These are phyloP conservation scores for Cladosporium phlei DNA, from an alignment of 2,329 filamentous ascomycete species.

Conservation along the genomic window DNA sequence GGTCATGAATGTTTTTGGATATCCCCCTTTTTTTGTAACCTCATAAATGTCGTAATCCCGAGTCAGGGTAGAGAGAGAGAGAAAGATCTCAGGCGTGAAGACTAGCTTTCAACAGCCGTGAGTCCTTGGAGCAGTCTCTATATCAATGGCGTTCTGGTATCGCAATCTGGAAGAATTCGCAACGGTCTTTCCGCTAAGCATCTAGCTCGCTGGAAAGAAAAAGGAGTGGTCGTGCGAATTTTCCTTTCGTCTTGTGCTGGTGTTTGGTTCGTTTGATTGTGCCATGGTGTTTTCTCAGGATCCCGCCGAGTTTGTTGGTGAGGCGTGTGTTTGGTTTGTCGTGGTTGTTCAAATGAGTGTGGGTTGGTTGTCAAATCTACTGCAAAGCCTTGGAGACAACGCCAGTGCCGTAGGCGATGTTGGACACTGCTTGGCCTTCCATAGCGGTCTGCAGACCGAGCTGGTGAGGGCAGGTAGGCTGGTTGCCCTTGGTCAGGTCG, in stretches of 20 bases:
- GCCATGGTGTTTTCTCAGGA: constrained; percentile 9
- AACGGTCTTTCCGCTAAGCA: constrained; percentile 5
- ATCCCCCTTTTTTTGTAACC: not conserved
- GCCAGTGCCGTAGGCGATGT: constrained; percentile 28
- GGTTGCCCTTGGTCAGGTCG: constrained; percentile 27
- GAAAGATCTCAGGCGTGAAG: constrained; percentile 1
- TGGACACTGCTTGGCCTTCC: constrained; percentile 17
- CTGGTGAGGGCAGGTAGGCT: constrained; percentile 25
- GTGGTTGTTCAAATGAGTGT: constrained; percentile 8
- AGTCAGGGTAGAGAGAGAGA: not conserved
- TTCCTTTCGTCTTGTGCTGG: constrained; percentile 2
- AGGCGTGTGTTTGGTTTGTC: not conserved
- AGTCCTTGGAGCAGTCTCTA: not conserved
- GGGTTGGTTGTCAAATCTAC: constrained; percentile 9
- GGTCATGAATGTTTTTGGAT: not conserved
- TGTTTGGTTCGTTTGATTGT: not conserved
- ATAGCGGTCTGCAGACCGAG: constrained; percentile 24
- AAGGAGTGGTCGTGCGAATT: no score
- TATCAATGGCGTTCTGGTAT: constrained; percentile 10
- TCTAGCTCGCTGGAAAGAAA: constrained; percentile 11
- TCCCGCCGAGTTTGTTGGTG: constrained; percentile 8
- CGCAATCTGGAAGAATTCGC: not conserved
- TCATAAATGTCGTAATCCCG: constrained; percentile 10
- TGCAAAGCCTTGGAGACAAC: constrained; percentile 14
- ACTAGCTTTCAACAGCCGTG: no score